phyloP scores from a whole-genome alignment of 2,329 filamentous ascomycete species.

The Penicillium sp. region DNA sequence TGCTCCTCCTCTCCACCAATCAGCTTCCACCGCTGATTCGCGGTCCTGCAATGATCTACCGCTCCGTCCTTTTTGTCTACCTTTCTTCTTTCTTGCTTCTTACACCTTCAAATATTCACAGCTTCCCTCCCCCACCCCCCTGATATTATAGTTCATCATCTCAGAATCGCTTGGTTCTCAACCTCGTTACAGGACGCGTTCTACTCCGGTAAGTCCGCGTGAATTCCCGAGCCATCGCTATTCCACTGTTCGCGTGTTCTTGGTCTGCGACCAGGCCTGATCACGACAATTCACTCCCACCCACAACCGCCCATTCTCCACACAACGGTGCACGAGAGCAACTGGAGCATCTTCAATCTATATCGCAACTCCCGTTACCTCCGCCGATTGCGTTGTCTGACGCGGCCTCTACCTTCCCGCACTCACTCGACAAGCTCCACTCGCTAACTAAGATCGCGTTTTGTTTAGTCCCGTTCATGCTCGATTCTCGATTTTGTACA shows the following conservation, averaged over 20 bases:
- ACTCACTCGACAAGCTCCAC: constrained; percentile 1
- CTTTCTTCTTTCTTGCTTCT: constrained; percentile 19
- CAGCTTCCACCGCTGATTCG: constrained; percentile 27
- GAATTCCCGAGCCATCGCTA: not conserved
- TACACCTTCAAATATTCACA: constrained; percentile 7
- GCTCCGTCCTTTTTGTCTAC: constrained; percentile 38
- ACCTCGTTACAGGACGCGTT: constrained; percentile 7
- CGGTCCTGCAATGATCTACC: constrained; percentile 35
- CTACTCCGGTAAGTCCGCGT: constrained; percentile 14
- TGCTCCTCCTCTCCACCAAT: constrained; percentile 44
- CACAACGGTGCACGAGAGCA: not conserved
- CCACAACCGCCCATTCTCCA: not conserved
- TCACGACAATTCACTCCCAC: not conserved
- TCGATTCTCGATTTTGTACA: constrained; percentile 12
- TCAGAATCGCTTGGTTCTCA: not conserved
- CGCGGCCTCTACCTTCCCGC: constrained; percentile 6
- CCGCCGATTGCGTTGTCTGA: not conserved
- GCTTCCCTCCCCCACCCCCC: not conserved
- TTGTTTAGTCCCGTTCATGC: constrained; percentile 21
- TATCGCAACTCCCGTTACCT: not conserved
- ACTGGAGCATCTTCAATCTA: constrained; percentile 2
- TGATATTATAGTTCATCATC: not conserved
- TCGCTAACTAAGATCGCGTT: constrained; percentile 22
- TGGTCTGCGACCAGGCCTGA: constrained; percentile 9
- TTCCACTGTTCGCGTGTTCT: constrained; percentile 4